Evolutionary conservation across 805 yeast genomes (phyloP).

Genomic region (Trichomonascus vanleenenianus): DNA sequence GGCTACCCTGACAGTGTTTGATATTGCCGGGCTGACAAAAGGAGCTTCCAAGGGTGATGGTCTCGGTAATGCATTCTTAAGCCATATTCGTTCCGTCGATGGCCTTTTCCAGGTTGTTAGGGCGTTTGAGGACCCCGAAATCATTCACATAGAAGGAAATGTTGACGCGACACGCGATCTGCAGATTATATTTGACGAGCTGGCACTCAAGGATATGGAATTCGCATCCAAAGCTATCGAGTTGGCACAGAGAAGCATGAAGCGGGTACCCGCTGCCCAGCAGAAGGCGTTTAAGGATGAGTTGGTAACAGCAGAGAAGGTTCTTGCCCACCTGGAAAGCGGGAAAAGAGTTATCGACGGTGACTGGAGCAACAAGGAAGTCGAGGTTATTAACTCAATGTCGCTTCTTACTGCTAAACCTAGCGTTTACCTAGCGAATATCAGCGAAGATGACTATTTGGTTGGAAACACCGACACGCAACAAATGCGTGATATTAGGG

Average conservation of each 20-base stretch:
- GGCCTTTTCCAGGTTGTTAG: constrained; percentile 65
- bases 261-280: constrained; percentile 37
- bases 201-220: constrained; percentile 60
- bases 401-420: constrained; percentile 83
- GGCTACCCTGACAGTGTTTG: constrained; percentile 50
- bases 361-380: constrained; percentile 57
- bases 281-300: constrained; percentile 39
- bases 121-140: constrained; percentile 55
- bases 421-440: constrained; percentile 68
- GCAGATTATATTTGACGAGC: constrained; percentile 56
- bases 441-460: constrained; percentile 58
- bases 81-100: constrained; percentile 63
- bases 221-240: constrained; percentile 52
- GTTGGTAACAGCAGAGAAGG: constrained; percentile 29
- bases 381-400: constrained; percentile 58
- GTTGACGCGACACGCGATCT: constrained; percentile 61
- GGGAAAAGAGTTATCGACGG: constrained; percentile 56
- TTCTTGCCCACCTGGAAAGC: constrained; percentile 46
- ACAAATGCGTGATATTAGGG: constrained; percentile 37
- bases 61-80: constrained; percentile 63
- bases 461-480: constrained; percentile 24
- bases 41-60: constrained; percentile 64
- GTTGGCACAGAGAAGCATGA: constrained; percentile 35
- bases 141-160: constrained; percentile 56
- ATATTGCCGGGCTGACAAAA: constrained; percentile 63